Percentiles rank a stretch among this genome's conserved stretches.
Conservation (phyloP, 345 rosid species). For the Gossypium ekmanianum region DNA sequence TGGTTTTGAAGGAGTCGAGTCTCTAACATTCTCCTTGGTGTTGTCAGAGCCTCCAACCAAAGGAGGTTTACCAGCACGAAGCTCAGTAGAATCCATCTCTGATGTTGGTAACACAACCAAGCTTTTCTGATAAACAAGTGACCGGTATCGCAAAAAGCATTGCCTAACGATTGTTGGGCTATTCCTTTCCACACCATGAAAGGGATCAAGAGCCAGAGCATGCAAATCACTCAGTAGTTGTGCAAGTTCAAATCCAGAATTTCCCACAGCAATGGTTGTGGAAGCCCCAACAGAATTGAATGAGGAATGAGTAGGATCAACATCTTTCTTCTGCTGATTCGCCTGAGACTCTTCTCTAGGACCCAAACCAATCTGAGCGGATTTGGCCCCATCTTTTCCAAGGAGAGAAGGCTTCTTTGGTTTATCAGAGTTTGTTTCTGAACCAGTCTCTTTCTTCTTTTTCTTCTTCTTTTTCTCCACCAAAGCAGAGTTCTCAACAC, state of each 20-base stretch:
- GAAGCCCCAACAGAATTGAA: conserved; percentile 21
- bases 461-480: conserved; percentile 63
- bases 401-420: conserved; percentile 40
- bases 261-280: conserved; percentile 25
- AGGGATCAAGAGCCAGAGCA: conserved; percentile 73
- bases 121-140: conserved; percentile 77
- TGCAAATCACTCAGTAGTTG: conserved; percentile 66
- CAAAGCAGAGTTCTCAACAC: conserved; percentile 33
- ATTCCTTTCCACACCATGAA: conserved; percentile 49
- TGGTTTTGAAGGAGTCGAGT: conserved; percentile 38
- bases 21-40: conserved; percentile 38
- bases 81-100: conserved; percentile 39
- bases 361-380: conserved; percentile 30
- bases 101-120: conserved; percentile 50
- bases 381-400: conserved; percentile 45
- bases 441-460: conserved; percentile 51
- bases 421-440: conserved; percentile 37
- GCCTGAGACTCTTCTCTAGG: conserved; percentile 27
- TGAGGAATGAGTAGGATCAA: conserved; percentile 18
- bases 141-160: conserved; percentile 69
- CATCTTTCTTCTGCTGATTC: conserved; percentile 41
- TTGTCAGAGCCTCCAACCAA: conserved; percentile 22
- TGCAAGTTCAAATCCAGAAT: conserved; percentile 39
- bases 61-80: conserved; percentile 31
- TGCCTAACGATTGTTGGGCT: conserved; percentile 43